Evolutionary conservation across 106 monocot genomes (phyloP).

Genomic region (Allium cepa): DNA sequence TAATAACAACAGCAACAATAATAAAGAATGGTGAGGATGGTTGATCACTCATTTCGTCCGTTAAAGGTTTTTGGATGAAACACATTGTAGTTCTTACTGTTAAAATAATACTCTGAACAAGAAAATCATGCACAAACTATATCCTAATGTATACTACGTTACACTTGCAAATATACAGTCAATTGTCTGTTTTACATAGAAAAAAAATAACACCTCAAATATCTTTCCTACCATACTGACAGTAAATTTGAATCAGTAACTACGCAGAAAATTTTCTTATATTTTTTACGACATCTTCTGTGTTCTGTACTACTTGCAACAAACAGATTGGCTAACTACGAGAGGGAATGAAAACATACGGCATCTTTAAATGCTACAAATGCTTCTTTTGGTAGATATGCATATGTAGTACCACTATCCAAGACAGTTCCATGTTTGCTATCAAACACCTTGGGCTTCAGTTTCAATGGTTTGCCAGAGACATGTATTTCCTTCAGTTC

Average conservation of each 20-base stretch:
- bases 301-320: not conserved
- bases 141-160: not conserved
- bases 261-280: not conserved
- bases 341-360: slow-evolving; percentile 42
- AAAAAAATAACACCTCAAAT: not conserved
- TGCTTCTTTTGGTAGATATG: slow-evolving; percentile 82
- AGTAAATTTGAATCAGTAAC: not conserved
- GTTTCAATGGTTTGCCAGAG: slow-evolving; percentile 47
- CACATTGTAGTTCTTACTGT: no score
- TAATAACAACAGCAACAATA: no score
- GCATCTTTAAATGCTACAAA: slow-evolving; percentile 74
- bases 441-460: slow-evolving; percentile 69
- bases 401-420: slow-evolving; percentile 99
- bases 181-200: not conserved
- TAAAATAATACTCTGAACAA: no score
- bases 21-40: no score
- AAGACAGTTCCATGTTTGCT: slow-evolving; percentile 78
- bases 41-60: no score
- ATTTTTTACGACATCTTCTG: no score
- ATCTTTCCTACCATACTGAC: not conserved
- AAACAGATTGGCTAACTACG: not conserved
- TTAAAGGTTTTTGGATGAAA: no score
- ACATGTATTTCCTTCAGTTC: slow-evolving; percentile 88
- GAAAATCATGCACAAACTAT: no score
- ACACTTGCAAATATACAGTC: not conserved